A percentile compares a stretch with the other conserved stretches of the same genome.
Conservation (phyloP, 768 basidiomycete species). For the Cubamyces sp. region DNA sequence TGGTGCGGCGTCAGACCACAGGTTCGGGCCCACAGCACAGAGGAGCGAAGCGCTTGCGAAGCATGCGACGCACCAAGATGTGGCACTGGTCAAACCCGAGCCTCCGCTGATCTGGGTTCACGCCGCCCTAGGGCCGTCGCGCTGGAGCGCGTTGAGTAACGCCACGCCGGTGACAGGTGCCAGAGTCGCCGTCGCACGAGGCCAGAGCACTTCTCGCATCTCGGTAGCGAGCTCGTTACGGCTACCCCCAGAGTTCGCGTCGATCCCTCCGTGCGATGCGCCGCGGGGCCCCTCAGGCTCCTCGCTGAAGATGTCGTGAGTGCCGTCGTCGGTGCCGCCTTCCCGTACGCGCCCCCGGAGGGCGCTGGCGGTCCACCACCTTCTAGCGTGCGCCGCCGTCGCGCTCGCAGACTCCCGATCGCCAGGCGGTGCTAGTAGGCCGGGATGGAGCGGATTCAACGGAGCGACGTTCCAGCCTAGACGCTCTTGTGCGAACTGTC, state of each 20-base stretch:
- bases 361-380: no score
- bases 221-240: constrained; percentile 16
- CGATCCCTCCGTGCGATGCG: background rate
- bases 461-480: constrained; percentile 26
- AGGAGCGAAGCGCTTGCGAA: background rate
- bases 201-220: constrained; percentile 27
- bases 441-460: background rate
- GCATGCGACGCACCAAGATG: background rate
- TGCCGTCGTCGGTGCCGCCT: constrained; percentile 25
- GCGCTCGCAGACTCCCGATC: no score
- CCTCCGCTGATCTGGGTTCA: background rate
- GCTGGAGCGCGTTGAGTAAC: background rate
- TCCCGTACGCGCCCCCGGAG: background rate
- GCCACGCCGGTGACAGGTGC: constrained; percentile 21
- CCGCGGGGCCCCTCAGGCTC: background rate
- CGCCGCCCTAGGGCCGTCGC: no score
- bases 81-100: no score
- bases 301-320: constrained; percentile 25
- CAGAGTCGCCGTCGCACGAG: no score
- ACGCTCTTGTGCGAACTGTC: constrained; percentile 37
- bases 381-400: no score
- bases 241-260: background rate
- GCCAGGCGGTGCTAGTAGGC: no score
- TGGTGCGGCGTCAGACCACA: no score
- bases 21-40: no score